Evolutionary conservation across 805 yeast species (phyloP).

Genomic region (Myxozyma neotropica): DNA sequence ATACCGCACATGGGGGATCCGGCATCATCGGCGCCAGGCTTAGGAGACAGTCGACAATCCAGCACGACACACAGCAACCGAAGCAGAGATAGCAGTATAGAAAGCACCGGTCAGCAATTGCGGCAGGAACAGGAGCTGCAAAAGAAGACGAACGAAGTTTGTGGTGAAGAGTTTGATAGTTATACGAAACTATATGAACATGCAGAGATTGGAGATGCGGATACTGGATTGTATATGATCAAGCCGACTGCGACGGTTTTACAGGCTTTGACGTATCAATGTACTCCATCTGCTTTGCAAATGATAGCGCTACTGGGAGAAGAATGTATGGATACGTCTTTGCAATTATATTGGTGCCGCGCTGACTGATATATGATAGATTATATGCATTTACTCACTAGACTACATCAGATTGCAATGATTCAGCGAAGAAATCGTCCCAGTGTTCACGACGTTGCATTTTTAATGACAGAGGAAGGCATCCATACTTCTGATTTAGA

Average conservation of each 20-base stretch:
- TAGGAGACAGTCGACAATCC: neutral
- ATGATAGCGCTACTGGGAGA: slow-evolving; percentile 23
- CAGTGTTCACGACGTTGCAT: slow-evolving; percentile 41
- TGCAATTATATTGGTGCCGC: neutral
- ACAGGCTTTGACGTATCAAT: slow-evolving; percentile 14
- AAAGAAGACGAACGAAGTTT: neutral
- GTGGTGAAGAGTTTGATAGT: neutral
- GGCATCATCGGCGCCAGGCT: neutral
- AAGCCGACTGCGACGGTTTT: slow-evolving; percentile 22
- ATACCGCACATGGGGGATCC: slow-evolving; percentile 13
- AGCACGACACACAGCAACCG: neutral
- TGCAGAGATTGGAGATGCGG: neutral
- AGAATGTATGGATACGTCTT: slow-evolving; percentile 20
- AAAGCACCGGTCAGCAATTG: neutral
- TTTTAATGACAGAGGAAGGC: slow-evolving; percentile 39
- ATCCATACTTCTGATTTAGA: slow-evolving; percentile 41
- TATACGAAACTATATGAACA: slow-evolving; percentile 1
- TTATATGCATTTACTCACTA: slow-evolving; percentile 31
- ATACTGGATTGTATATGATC: slow-evolving; percentile 1
- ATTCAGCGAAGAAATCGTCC: slow-evolving; percentile 45
- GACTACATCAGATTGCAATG: slow-evolving; percentile 37
- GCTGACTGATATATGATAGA: slow-evolving; percentile 11
- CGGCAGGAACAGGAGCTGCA: neutral
- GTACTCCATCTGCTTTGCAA: slow-evolving; percentile 27
- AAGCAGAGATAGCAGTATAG: neutral